Conservation (phyloP, 73 alveolate genomes). For the Tetrahymena elliotti region DNA sequence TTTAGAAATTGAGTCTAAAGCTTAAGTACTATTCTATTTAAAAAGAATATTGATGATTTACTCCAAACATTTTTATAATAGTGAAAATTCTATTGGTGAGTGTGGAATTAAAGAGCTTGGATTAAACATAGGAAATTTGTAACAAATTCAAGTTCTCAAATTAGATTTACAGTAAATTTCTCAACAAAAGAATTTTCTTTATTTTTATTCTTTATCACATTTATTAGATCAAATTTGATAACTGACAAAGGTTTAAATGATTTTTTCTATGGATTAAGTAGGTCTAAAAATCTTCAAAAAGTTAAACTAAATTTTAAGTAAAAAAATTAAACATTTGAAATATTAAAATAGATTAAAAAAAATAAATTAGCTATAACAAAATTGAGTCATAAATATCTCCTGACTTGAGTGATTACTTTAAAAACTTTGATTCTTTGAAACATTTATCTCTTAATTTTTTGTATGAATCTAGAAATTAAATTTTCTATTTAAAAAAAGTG, state of each 20-base stretch:
- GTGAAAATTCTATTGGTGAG: neutral
- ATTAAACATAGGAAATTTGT: neutral
- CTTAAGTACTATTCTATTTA: neutral
- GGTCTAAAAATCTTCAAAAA: neutral
- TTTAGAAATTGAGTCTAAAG: neutral
- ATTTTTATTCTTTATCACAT: too few species aligned
- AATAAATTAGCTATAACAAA: neutral
- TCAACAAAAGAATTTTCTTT: too few species aligned
- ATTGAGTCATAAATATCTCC: neutral
- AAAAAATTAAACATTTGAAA: too few species aligned
- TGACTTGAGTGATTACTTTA: neutral
- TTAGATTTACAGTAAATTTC: neutral
- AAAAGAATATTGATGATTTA: too few species aligned
- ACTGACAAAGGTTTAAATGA: neutral
- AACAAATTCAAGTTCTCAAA: too few species aligned
- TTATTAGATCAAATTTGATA: neutral
- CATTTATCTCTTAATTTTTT: neutral
- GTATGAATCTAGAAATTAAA: neutral
- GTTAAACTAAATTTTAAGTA: neutral
- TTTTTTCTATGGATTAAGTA: neutral
- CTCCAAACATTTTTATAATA: neutral
- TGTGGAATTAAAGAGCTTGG: neutral
- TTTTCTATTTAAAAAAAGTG: too few species aligned
- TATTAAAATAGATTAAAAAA: too few species aligned
- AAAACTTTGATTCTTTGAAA: neutral